Base-by-base conservation (phyloP, 1,139 yeast species). In the Yamadazyma pseudoaaseri region DNA sequence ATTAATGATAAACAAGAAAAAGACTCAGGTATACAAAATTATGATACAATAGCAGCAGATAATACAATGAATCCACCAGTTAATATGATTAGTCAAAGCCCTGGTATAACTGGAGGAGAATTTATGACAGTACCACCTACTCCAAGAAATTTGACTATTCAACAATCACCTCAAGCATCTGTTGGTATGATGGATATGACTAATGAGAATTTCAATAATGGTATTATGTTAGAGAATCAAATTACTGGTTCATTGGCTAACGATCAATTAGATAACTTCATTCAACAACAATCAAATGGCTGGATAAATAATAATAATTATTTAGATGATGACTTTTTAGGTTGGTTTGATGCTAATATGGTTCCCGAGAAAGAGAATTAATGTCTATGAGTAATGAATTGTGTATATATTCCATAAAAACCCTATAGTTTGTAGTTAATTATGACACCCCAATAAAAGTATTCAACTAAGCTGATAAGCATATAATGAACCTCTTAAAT, bases 281-380 rank as follows among this genome's bases (percentile, higher is more conserved):
- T 85, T 68, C 86, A 81, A 53, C 89, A 83, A 59, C 96, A 86
- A 50, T 82, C 89, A 15, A 77, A 80, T 31, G 90, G 87, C 20
- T 86, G 96, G 96, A 51, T 68, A 28, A 65, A 66, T 47, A 79
- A 81, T 60, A 86, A 85, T 47, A 82, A 77, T 35, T 65, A 63
- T 38, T 44, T 44, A 31, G 74, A 69, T 37, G 97, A 89, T 54
- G 97, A 89, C 54, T 83, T 90, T 53, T 65, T 90, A 33, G 97
- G 97, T n/a, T 90, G 96, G 96, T 84, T 89, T 65, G 96, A 89
- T 53, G 79, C 64, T 70, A 69, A 65, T 43, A 58, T 67, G 60
- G 54, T 63, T 35, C 55, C 62, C 16, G 61, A 57, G 37, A 47
- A 27, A 21, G 34, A 26, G 18, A 11, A 14, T 20, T 13, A 27